These are phyloP conservation scores for Rhizopogon vinicolor DNA, from an alignment of 768 basidiomycete genomes.

Conservation along the genomic window DNA sequence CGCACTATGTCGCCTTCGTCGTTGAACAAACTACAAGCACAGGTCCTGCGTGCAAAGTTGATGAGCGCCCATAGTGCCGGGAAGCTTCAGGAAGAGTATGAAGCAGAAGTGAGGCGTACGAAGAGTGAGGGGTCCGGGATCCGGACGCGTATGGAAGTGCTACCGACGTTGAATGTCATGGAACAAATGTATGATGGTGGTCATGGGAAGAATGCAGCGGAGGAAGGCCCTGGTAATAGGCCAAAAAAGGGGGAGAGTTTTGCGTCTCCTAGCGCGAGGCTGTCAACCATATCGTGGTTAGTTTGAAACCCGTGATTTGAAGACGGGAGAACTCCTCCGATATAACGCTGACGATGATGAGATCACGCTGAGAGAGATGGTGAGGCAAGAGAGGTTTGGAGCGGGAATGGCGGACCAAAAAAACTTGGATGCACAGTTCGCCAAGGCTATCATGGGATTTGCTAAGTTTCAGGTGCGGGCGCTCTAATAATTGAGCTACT, in stretches of 20 bases:
- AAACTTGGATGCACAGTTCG: conserved; percentile 86
- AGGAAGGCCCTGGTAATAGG: conserved; percentile 58
- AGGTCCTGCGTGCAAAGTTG: conserved; percentile 86
- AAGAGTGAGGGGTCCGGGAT: conserved; percentile 40
- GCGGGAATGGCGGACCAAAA: conserved; percentile 91
- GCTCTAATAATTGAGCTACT: not conserved
- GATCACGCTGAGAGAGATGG: conserved; percentile 82
- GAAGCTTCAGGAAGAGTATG: conserved; percentile 81
- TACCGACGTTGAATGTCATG: conserved; percentile 83
- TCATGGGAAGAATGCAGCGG: conserved; percentile 57
- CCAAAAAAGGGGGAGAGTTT: conserved; percentile 70
- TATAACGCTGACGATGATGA: conserved; percentile 90
- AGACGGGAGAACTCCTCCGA: conserved; percentile 85
- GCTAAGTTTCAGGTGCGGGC: conserved; percentile 73
- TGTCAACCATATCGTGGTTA: conserved; percentile 19
- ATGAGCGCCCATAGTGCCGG: conserved; percentile 76
- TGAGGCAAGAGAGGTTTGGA: conserved; percentile 88
- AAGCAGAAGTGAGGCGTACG: conserved; percentile 53
- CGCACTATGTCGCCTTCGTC: conserved; percentile 69
- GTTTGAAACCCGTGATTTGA: conserved; percentile 87
- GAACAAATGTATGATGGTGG: conserved; percentile 93
- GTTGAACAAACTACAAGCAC: conserved; percentile 89
- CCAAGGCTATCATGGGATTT: conserved; percentile 82
- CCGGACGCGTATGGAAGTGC: conserved; percentile 67
- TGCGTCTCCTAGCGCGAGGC: not conserved